Percentiles rank a stretch among this genome's conserved stretches.
Evolutionary conservation across 2,329 filamentous ascomycete species (phyloP).

Genomic region (Beauveria pseudobassiana): DNA sequence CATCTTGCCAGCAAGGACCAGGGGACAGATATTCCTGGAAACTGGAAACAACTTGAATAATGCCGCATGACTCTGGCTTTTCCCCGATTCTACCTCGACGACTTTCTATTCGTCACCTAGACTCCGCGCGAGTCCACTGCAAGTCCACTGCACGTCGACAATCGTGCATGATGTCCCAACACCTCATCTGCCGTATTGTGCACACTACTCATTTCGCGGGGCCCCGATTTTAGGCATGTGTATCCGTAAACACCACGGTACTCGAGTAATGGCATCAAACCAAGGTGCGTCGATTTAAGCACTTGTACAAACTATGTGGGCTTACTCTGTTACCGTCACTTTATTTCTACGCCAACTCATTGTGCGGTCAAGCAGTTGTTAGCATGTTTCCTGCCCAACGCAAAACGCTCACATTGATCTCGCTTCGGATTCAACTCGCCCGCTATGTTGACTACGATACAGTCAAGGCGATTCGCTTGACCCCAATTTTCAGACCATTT

Average conservation of each 20-base stretch:
- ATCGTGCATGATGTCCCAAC: slow-evolving; percentile 3
- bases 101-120: background rate
- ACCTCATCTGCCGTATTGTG: slow-evolving; percentile 5
- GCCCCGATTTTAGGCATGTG: slow-evolving; percentile 3
- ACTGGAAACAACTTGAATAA: slow-evolving; percentile 7
- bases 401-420: background rate
- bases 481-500: background rate
- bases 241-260: background rate
- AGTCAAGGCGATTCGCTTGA: background rate
- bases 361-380: background rate
- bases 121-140: slow-evolving; percentile 4
- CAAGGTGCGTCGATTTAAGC: background rate
- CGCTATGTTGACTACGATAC: background rate
- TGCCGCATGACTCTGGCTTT: background rate
- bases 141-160: slow-evolving; percentile 5
- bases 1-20: background rate
- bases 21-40: background rate
- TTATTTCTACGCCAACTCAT: background rate
- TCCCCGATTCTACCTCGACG: background rate
- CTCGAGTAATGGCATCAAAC: slow-evolving; percentile 9
- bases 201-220: slow-evolving; percentile 6
- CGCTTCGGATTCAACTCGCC: background rate
- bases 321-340: background rate
- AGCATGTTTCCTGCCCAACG: background rate
- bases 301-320: background rate